Evolutionary conservation across 1,284 basidiomycete species (phyloP), one percentile per base, ranked within the genome.

Genomic region (Chiua sp.): DNA sequence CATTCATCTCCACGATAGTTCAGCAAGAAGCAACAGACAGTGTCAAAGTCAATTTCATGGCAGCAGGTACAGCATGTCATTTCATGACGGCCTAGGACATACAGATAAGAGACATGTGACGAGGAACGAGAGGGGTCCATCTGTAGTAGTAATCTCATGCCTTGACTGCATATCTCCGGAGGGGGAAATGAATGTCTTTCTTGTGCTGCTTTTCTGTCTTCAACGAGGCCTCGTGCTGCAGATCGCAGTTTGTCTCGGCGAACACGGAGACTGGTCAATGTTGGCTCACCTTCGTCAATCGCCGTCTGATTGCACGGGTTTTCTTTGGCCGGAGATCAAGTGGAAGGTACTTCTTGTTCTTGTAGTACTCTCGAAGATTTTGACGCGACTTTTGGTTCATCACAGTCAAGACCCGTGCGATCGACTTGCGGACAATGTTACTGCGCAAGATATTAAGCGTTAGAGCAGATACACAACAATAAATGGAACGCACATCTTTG

Each of bases 301-400:
- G 89, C 81, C 97, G 88, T 76, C 98, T 89, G 86, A 99, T 98
- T 61, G 98, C 98, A 71, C 98, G 93, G 68, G 98, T 99, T 90
- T 93, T 96, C 93, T 99, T 99, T 70, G 89, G 79, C 68, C 98
- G 95, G 75, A 99, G 92, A 85, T 99, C 98, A 68, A 99, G 94
- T 68, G 98, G 98, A 66, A 93, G 81, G 83, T 94, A 94, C 79
- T 96, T 98, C 91, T 98, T 98, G 79, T 84, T 82, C 86, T 96
- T 97, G 93, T 98, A 98, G 85, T 92, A 94, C 80, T 98, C 96
- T 66, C 94, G 93, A 69, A 98, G 88, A 83, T 97, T 96, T 82
- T 94, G 90, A 72, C 98, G 93, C 75, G 92, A 90, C 85, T 99
- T 99, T 78, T 94, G 91, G 92, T 98, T 98, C 85, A 93, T 97